phyloP scores from a whole-genome alignment of 1,284 basidiomycete species.

The Cryptococcus maquisensis region DNA sequence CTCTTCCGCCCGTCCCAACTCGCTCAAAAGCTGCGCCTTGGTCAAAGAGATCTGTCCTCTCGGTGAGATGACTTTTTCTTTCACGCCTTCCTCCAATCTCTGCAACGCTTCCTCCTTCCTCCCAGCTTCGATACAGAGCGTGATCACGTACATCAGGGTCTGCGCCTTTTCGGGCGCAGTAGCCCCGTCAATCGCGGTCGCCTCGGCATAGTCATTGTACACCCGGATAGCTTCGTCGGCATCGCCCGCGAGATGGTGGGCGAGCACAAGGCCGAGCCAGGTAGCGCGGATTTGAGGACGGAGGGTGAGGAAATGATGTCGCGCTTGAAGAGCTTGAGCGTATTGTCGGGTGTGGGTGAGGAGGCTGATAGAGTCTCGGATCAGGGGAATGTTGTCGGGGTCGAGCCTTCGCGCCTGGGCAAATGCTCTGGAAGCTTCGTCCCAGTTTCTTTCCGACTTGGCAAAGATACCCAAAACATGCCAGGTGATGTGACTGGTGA shows the following conservation, averaged over 20 bases:
- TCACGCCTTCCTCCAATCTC: slow-evolving; percentile 63
- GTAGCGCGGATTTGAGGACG: slow-evolving; percentile 81
- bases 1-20: slow-evolving; percentile 60
- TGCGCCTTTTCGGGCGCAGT: slow-evolving; percentile 69
- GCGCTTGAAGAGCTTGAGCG: slow-evolving; percentile 73
- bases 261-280: slow-evolving; percentile 86
- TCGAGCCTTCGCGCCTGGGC: slow-evolving; percentile 74
- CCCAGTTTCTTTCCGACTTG: slow-evolving; percentile 58
- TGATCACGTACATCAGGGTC: slow-evolving; percentile 74
- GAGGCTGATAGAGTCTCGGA: slow-evolving; percentile 85
- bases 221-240: slow-evolving; percentile 67
- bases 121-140: slow-evolving; percentile 70
- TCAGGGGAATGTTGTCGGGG: slow-evolving; percentile 88
- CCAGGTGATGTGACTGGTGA: slow-evolving; percentile 95
- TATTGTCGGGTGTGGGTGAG: slow-evolving; percentile 87
- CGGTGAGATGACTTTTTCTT: slow-evolving; percentile 65
- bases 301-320: slow-evolving; percentile 72
- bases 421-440: slow-evolving; percentile 55
- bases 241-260: slow-evolving; percentile 80
- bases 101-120: slow-evolving; percentile 53
- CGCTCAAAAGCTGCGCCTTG: slow-evolving; percentile 60
- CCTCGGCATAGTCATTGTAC: slow-evolving; percentile 58
- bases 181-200: slow-evolving; percentile 56
- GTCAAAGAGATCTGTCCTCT: slow-evolving; percentile 65
- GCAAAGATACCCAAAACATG: slow-evolving; percentile 94